Evolutionary conservation across 2,329 filamentous ascomycete genomes (phyloP).

Genomic region (Ceratocystiopsis minuta): DNA sequence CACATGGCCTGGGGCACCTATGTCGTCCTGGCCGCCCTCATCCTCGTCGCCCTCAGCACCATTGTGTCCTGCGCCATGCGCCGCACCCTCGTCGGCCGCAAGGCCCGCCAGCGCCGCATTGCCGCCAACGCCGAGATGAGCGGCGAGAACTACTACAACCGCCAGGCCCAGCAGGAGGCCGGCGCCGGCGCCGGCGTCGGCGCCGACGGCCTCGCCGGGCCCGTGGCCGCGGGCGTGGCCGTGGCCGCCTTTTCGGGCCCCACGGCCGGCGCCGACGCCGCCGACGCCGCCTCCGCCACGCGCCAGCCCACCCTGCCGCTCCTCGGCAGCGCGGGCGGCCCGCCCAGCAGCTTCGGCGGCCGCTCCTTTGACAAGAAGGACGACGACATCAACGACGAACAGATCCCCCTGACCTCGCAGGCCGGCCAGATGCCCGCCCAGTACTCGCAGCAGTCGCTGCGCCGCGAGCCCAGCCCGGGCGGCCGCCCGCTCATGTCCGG

Average conservation of each 20-base stretch:
- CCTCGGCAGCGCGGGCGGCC: conserved; percentile 28
- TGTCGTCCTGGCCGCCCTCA: conserved; percentile 75
- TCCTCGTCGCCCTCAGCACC: conserved; percentile 63
- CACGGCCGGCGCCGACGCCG: no score
- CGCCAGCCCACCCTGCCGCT: conserved; percentile 39
- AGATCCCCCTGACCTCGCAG: conserved; percentile 48
- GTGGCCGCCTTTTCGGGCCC: conserved; percentile 11
- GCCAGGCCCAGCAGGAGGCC: conserved; percentile 34
- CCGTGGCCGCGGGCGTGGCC: conserved; percentile 2
- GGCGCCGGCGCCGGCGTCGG: conserved; percentile 20
- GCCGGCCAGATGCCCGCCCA: conserved; percentile 38
- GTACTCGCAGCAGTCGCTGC: conserved; percentile 20
- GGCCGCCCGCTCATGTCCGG: conserved; percentile 14
- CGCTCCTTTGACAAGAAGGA: conserved; percentile 46
- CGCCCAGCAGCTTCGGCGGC: conserved; percentile 23
- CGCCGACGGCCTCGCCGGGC: not conserved
- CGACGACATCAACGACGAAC: conserved; percentile 47
- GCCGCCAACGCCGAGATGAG: conserved; percentile 95
- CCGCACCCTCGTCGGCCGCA: conserved; percentile 73
- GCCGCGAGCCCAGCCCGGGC: conserved; percentile 35
- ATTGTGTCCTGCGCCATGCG: conserved; percentile 91
- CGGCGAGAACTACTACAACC: conserved; percentile 76
- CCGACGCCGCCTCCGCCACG: not conserved
- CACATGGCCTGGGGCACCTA: conserved; percentile 90
- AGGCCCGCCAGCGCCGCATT: conserved; percentile 82